Evolutionary conservation across 345 rosid genomes (phyloP).

Genomic region (Eucalyptus regnans): DNA sequence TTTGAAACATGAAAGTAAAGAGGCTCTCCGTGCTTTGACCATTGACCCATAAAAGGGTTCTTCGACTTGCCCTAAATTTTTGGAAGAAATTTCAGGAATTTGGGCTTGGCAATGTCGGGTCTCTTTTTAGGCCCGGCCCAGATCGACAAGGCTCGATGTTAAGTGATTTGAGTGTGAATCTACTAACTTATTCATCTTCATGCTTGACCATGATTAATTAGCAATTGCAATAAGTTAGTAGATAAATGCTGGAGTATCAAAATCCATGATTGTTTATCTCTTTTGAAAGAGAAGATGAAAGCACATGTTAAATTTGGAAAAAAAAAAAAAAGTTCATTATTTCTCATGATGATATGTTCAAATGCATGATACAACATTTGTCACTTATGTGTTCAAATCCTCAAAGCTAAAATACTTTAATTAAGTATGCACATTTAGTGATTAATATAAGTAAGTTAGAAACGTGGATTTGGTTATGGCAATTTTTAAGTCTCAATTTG

Average conservation of each 20-base stretch:
- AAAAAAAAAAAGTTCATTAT: not conserved
- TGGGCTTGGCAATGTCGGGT: not conserved
- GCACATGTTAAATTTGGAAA: not conserved
- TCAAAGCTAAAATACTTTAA: not conserved
- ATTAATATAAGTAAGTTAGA: not conserved
- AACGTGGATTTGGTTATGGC: not conserved
- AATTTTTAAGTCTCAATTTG: not conserved
- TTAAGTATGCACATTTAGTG: not conserved
- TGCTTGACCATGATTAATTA: not conserved
- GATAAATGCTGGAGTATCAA: not conserved
- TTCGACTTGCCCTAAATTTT: not conserved
- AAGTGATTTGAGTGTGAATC: not conserved
- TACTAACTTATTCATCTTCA: not conserved
- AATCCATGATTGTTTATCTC: not conserved
- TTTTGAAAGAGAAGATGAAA: not conserved
- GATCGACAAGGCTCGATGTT: not conserved
- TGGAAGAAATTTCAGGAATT: not conserved
- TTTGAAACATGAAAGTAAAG: not conserved
- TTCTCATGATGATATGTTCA: not conserved
- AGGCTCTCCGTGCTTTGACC: not conserved
- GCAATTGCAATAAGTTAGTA: not conserved
- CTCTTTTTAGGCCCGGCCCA: not conserved
- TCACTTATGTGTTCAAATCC: not conserved
- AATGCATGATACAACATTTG: not conserved
- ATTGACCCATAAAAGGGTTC: not conserved